Conservation (phyloP, 331 rosid species). For the Rosa hybrid region DNA sequence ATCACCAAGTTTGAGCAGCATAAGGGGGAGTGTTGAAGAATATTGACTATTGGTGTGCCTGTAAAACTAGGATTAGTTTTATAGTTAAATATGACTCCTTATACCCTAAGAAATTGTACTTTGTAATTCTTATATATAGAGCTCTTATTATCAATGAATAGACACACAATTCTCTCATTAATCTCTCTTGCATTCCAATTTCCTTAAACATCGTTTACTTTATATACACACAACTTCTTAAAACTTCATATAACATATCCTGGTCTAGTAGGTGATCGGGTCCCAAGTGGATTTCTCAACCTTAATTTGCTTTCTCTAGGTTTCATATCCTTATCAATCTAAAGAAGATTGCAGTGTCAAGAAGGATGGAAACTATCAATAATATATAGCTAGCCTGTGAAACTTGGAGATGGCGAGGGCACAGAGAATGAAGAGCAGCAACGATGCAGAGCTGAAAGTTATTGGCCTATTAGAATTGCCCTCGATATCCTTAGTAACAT, state of each 20-base stretch:
- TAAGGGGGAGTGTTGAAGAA: too few relatives aligned
- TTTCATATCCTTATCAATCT: background rate
- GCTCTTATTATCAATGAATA: too few relatives aligned
- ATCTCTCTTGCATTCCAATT: too few relatives aligned
- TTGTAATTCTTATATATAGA: too few relatives aligned
- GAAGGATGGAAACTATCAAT: background rate
- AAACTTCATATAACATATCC: background rate
- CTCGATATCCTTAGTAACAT: background rate
- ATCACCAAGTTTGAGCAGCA: too few relatives aligned
- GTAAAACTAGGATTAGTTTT: too few relatives aligned
- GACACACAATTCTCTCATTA: too few relatives aligned
- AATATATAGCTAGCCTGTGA: background rate
- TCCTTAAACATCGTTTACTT: too few relatives aligned
- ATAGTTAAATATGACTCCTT: too few relatives aligned
- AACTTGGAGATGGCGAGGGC: background rate
- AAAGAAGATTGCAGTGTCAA: background rate
- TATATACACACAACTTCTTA: too few relatives aligned
- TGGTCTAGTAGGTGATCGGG: background rate
- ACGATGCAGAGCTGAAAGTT: background rate
- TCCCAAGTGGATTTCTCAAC: background rate
- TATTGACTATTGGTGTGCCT: too few relatives aligned
- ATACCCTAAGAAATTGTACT: too few relatives aligned
- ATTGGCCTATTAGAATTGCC: background rate
- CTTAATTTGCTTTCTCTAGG: background rate
- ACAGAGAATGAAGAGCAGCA: background rate